Percentiles rank a stretch among this genome's conserved stretches.
Conservation (phyloP, 2,329 filamentous ascomycete genomes). For the Mycosphaerella sp. region DNA sequence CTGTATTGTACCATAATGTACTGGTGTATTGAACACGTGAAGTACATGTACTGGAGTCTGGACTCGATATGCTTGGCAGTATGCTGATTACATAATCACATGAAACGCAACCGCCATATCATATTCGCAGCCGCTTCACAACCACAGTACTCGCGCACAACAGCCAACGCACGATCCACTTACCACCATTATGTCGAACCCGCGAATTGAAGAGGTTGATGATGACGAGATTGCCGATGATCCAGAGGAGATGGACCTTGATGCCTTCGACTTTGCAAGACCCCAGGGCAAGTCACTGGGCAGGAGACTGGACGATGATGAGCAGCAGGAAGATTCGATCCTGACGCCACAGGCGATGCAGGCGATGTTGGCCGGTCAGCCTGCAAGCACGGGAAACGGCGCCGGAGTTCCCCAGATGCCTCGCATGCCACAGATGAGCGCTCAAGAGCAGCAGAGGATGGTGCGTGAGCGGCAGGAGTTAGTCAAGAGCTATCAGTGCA, state of each 20-base stretch:
- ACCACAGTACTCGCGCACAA: background rate
- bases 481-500: conserved; percentile 72
- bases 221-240: conserved; percentile 64
- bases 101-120: background rate
- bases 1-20: too few relatives aligned
- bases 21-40: too few relatives aligned
- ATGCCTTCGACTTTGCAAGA: conserved; percentile 51
- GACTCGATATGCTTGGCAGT: background rate
- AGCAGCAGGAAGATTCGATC: background rate
- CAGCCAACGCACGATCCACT: background rate
- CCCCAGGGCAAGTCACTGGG: conserved; percentile 25
- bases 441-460: conserved; percentile 29
- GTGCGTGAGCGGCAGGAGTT: conserved; percentile 47
- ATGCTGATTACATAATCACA: background rate
- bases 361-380: background rate
- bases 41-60: background rate
- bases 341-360: background rate
- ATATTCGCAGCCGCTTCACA: background rate
- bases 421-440: conserved; percentile 28
- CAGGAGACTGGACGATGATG: conserved; percentile 4
- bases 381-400: background rate
- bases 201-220: conserved; percentile 86
- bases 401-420: conserved; percentile 12
- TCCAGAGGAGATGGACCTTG: conserved; percentile 79
- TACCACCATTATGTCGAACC: conserved; percentile 61